Base-by-base conservation (phyloP, 1,284 basidiomycete species). In the Puccinia triticina region DNA sequence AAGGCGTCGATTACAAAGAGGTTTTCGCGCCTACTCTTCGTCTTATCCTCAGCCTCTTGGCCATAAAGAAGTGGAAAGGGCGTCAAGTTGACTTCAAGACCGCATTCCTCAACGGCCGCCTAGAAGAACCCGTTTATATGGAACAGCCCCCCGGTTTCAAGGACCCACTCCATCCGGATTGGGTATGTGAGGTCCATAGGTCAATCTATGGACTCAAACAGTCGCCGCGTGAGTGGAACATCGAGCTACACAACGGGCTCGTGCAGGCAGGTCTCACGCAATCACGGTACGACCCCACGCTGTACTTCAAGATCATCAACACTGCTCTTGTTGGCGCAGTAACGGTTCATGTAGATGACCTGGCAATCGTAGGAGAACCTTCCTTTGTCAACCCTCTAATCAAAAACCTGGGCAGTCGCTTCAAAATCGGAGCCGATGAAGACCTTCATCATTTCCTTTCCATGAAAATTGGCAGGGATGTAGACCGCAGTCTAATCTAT, bases 161-260 rank as follows among this genome's bases (percentile, higher is more conserved):
- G 21, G 66, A n/a, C 40, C 66, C 66, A 11, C 23, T 26, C 34
- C n/a, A 32, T 37, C 34, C 66, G 8, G 66, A 69, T 40, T 37
- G 8, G 3, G 66, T 69, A 5, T n/a, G 23, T n/a, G 34, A 37
- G 34, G 23, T 69, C 3, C 5, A 26, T 8, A 3, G 34, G 10
- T 69, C 66, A 8, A 3, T 73, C 2, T 73, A 73, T n/a, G 71
- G 71, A 5, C 43, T 73, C 14, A 73, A 73, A 46, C 71, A 40
- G 26, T 73, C 32, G 3, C 71, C 71, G 11, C 7, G 43, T 2
- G 10, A 48, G 14, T 73, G 71, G 71, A 43, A 73, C 26, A 73
- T 26, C 11, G 71, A 73, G 26, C 14, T 73, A 40, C 71, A 69
- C 40, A 34, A 32, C 10, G 32, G 11, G 12, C 32, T 73, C 23